Percentiles rank a stretch among this genome's conserved stretches.
Conservation (phyloP, 2,329 filamentous ascomycete genomes). For the Sarocladium oryzae region DNA sequence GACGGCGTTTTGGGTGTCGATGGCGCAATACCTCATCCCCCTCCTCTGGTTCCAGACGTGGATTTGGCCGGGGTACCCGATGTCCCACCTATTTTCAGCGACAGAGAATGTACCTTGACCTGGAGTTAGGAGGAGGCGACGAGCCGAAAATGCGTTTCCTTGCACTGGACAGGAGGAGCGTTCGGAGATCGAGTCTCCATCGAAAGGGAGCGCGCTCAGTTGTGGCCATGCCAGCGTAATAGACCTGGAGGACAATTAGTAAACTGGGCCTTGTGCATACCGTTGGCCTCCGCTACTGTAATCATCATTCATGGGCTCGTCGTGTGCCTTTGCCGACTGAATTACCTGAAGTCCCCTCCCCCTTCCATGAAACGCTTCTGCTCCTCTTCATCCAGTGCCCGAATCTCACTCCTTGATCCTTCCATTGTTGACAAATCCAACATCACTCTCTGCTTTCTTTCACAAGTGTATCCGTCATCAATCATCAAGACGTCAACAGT, state of each 20-base stretch:
- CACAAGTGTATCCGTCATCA: conserved; percentile 3
- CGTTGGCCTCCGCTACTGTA: background rate
- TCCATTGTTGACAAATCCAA: conserved; percentile 8
- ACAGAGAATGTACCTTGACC: background rate
- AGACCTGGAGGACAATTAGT: conserved; percentile 4
- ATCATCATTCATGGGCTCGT: background rate
- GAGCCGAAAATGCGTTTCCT: conserved; percentile 3
- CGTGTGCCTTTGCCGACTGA: conserved; percentile 1
- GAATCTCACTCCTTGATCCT: conserved; percentile 1
- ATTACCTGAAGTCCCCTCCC: conserved; percentile 4
- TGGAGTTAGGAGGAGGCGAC: background rate
- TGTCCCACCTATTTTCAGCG: background rate
- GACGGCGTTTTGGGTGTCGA: conserved; percentile 15
- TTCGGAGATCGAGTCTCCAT: conserved; percentile 6
- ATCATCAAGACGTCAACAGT: background rate
- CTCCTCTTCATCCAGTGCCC: background rate
- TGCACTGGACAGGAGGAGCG: background rate
- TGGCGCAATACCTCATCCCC: conserved; percentile 25
- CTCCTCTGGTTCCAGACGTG: background rate
- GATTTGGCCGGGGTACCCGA: conserved; percentile 1
- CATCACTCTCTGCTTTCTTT: background rate
- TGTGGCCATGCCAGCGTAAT: conserved; percentile 4
- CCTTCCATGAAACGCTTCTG: conserved; percentile 5
- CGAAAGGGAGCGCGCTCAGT: background rate
- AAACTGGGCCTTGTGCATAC: conserved; percentile 7